Evolutionary conservation across 164 flowering plant species (phyloP).

Genomic region (Paratinospora sagittata): DNA sequence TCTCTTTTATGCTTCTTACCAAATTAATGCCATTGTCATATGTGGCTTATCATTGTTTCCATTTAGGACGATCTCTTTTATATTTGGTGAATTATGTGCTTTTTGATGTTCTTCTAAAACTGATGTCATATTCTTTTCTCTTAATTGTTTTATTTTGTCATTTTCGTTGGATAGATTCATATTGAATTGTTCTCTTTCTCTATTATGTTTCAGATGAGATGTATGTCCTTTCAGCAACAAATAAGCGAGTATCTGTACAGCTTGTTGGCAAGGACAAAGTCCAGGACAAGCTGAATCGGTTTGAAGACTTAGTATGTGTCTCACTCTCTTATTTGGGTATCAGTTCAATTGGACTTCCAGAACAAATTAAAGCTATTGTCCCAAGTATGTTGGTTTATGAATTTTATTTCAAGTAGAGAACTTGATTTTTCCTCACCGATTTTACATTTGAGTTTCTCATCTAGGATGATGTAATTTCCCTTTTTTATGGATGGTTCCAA

Average conservation of each 20-base stretch:
- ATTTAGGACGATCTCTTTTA: too few relatives aligned
- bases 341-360: constrained; percentile 41
- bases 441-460: background rate
- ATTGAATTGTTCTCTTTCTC: background rate
- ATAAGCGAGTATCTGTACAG: constrained; percentile 60
- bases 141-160: too few relatives aligned
- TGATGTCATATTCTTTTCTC: too few relatives aligned
- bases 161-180: too few relatives aligned
- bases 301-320: constrained; percentile 64
- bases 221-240: constrained; percentile 84
- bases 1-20: too few relatives aligned
- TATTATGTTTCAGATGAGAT: constrained; percentile 71
- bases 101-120: too few relatives aligned
- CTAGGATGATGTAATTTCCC: background rate
- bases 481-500: background rate
- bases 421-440: background rate
- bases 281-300: constrained; percentile 64
- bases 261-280: constrained; percentile 75
- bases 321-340: constrained; percentile 79
- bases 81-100: too few relatives aligned
- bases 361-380: constrained; percentile 31
- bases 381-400: constrained; percentile 52
- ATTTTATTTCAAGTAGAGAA: background rate
- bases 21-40: too few relatives aligned
- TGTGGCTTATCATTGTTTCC: too few relatives aligned